Conservation (phyloP, 345 rosid genomes). For the Rhizophora mangle region DNA sequence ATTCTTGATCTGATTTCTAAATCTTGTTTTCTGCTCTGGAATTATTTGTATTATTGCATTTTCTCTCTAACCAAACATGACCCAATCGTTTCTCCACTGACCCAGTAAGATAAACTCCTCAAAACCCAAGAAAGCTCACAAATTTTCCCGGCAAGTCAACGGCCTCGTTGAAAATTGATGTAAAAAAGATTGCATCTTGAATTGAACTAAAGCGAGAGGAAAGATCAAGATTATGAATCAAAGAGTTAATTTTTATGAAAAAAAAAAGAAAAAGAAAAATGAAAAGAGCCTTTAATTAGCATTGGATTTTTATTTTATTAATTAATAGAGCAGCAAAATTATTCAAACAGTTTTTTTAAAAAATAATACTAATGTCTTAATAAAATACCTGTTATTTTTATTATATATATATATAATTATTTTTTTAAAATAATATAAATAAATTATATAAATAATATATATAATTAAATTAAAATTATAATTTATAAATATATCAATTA, state of each 20-base stretch:
- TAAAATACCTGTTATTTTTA: no score
- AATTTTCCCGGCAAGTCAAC: not conserved
- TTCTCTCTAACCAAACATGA: conserved; percentile 48
- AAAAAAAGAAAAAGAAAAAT: no score
- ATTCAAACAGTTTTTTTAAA: no score
- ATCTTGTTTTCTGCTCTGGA: conserved; percentile 25
- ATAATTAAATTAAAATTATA: no score
- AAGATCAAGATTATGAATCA: conserved; percentile 19
- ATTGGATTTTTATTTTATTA: no score
- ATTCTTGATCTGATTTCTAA: conserved; percentile 41
- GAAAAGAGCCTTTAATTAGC: no score
- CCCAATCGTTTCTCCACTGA: conserved; percentile 20
- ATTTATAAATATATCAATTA: no score
- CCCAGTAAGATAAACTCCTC: conserved; percentile 22
- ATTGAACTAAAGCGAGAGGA: conserved; percentile 15
- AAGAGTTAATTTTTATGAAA: conserved; percentile 4
- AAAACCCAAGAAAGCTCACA: conserved; percentile 17
- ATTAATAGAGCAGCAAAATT: no score
- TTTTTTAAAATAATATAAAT: no score
- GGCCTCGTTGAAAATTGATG: not conserved
- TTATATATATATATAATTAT: no score
- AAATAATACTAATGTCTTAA: no score
- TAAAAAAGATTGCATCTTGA: not conserved
- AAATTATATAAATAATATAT: no score
- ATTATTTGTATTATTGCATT: conserved; percentile 57